Percentiles rank a stretch among this genome's conserved stretches.
These are phyloP conservation scores for Dictyostelium capitatum DNA, from an alignment of 78 protist species.

Conservation along the genomic window DNA sequence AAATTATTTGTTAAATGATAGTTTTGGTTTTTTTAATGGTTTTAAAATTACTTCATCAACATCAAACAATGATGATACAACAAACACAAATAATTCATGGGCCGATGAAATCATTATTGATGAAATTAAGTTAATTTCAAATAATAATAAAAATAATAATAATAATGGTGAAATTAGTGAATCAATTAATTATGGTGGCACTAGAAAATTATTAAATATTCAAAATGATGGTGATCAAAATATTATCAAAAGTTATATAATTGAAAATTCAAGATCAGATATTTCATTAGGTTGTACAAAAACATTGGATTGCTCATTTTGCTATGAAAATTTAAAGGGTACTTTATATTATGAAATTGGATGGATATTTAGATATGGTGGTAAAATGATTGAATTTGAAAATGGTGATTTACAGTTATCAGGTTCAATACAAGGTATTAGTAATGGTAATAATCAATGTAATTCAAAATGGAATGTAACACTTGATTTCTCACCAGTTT, in stretches of 20 bases:
- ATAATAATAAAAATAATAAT: neutral
- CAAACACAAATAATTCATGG: neutral
- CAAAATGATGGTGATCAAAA: neutral
- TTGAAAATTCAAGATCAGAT: neutral
- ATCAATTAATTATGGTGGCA: too few relatives aligned
- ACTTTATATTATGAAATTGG: neutral
- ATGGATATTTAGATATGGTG: neutral
- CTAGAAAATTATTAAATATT: neutral
- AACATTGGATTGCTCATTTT: too few relatives aligned
- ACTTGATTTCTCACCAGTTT: conserved; percentile 2
- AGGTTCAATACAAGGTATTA: neutral
- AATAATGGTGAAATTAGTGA: neutral
- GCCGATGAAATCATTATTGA: neutral
- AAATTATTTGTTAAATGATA: neutral
- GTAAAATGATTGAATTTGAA: neutral
- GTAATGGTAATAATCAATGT: neutral
- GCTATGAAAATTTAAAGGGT: neutral
- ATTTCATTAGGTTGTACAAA: conserved; percentile 1
- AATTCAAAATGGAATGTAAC: neutral
- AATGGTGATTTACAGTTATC: conserved; percentile 17
- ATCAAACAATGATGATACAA: neutral
- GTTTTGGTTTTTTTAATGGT: neutral
- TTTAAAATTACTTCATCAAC: neutral
- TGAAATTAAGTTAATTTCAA: neutral
- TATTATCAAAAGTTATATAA: neutral